Base-by-base conservation (phyloP, 208 protist species). In the Acanthamoeba lugdunensis region DNA sequence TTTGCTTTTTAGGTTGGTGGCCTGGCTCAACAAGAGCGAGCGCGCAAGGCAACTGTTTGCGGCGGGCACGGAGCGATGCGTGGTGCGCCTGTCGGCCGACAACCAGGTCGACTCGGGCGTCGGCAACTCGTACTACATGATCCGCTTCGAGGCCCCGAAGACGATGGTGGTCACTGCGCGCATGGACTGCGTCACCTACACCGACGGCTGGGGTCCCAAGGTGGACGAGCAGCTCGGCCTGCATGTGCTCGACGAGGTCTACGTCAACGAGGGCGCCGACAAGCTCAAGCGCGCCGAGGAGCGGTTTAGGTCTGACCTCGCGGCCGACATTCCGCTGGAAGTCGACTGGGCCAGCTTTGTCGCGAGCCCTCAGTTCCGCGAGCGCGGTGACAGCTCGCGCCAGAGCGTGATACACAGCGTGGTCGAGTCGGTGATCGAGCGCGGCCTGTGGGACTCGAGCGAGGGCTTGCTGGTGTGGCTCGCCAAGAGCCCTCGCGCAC, bases 191-290 rank as follows among this genome's bases (percentile, higher is more conserved):
- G 41, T 58, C 28, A n/a, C 41, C 33, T 85, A 58, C 41, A 85
- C 77, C 23, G 77, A 58, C 8, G 77, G 77, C 77, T 85, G 77
- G 77, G 77, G 77, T 5, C 25, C 45, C 45, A 85, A 85, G 77
- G 23, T 85, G 0, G 77, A 85, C 45, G 77, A 85, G 25, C 25
- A 85, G 77, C 77, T 85, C 23, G 77, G 28, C 21, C 33, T 58
- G 11, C 77, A 85, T 48, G 41, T 85, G 41, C 77, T 85, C n/a
- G 77, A 85, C 50, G 77, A 85, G 45, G 37, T 58, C 23, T 28
- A 52, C 77, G 28, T 85, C 14, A 54, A 58, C 14, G 48, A 85
- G 41, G 77, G 23, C 45, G 28, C 77, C 14, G 41, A 58, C 16
- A 85, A 56, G 77, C 25, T 85, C 18, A 48, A 48, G 37, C 18